These are phyloP conservation scores for Linderniella brevidens DNA, from an alignment of 257 asterid species.

Conservation along the genomic window DNA sequence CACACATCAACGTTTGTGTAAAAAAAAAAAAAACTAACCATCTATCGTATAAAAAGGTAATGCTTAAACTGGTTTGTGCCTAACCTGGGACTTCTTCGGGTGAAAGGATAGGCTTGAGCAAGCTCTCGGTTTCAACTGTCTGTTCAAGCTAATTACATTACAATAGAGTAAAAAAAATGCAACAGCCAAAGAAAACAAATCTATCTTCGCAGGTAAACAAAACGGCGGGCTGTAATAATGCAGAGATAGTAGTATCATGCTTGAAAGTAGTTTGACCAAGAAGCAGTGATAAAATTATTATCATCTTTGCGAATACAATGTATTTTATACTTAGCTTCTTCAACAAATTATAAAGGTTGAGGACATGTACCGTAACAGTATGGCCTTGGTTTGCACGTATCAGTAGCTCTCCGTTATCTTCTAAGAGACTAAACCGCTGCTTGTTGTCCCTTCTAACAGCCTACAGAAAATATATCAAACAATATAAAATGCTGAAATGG, in stretches of 20 bases:
- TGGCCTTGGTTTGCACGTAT: slow-evolving; percentile 98
- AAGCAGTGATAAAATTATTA: slow-evolving; percentile 1
- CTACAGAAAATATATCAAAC: slow-evolving; percentile 14
- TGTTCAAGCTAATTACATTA: slow-evolving; percentile 19
- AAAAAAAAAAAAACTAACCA: background rate
- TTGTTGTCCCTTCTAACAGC: slow-evolving; percentile 78
- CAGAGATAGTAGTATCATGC: background rate
- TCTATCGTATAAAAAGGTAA: background rate
- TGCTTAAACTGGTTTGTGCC: background rate
- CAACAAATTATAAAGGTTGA: no score
- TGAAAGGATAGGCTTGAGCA: slow-evolving; percentile 61
- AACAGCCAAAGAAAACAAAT: background rate
- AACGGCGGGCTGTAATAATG: no score
- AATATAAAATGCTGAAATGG: slow-evolving; percentile 2
- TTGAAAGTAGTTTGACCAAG: background rate
- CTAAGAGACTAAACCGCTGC: slow-evolving; percentile 68
- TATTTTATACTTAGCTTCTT: background rate
- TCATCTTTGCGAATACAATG: background rate
- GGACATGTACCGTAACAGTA: slow-evolving; percentile 38
- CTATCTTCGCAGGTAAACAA: no score
- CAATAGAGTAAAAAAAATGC: slow-evolving; percentile 7
- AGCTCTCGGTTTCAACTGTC: slow-evolving; percentile 76
- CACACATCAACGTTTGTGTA: slow-evolving; percentile 9
- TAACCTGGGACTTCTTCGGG: slow-evolving; percentile 68
- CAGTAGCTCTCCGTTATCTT: slow-evolving; percentile 71